phyloP scores from a whole-genome alignment of 208 protist genomes.

The Trichomonas vaginalis region DNA sequence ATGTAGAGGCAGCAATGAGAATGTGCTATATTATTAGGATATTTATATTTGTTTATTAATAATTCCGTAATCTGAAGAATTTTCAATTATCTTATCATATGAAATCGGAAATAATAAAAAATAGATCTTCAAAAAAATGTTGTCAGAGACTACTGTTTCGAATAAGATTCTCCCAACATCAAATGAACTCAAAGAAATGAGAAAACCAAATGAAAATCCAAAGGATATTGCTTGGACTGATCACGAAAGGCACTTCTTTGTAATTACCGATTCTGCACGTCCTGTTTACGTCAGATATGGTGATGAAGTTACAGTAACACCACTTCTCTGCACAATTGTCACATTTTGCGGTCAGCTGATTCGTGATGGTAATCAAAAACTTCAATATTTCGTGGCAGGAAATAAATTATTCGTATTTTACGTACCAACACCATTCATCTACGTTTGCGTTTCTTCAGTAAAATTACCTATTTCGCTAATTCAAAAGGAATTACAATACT shows the following conservation, averaged over 20 bases:
- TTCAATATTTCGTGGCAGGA: not conserved
- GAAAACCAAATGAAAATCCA: not conserved
- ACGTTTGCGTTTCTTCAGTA: not conserved
- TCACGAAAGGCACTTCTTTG: conserved; percentile 11
- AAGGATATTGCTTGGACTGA: not conserved
- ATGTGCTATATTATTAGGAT: too few species aligned
- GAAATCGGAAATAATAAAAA: too few species aligned
- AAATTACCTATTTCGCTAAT: not conserved
- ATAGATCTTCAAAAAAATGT: not conserved
- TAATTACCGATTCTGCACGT: not conserved
- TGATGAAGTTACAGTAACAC: not conserved
- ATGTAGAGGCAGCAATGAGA: too few species aligned
- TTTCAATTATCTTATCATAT: too few species aligned
- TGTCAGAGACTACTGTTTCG: not conserved
- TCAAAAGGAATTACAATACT: not conserved
- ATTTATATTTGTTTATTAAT: too few species aligned
- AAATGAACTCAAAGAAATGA: not conserved
- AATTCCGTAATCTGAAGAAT: too few species aligned
- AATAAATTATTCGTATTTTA: not conserved
- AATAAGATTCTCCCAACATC: not conserved
- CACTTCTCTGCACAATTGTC: not conserved
- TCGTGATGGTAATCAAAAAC: not conserved
- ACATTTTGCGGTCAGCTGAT: not conserved
- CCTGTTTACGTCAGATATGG: conserved; percentile 4
- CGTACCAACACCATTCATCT: not conserved